These are phyloP conservation scores for Lactarius pseudohatsudake DNA, from an alignment of 768 basidiomycete species.

Conservation along the genomic window DNA sequence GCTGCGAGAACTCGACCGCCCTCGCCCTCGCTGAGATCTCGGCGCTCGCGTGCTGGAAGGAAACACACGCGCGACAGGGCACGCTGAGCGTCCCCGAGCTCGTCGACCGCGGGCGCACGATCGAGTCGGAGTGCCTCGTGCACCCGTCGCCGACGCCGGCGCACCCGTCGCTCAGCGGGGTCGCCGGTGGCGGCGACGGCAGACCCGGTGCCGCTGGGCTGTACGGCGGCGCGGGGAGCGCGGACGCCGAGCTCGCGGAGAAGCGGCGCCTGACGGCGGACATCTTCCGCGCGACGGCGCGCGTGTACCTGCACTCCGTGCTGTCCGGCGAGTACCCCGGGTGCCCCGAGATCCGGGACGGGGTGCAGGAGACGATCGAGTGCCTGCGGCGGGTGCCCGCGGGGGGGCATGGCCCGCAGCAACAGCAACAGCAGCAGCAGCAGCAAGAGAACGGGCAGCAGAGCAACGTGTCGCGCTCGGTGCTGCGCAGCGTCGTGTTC, in stretches of 20 bases:
- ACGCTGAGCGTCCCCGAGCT: slow-evolving; percentile 61
- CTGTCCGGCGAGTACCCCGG: slow-evolving; percentile 70
- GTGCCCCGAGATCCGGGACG: slow-evolving; percentile 58
- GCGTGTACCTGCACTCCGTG: slow-evolving; percentile 74
- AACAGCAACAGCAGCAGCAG: neutral
- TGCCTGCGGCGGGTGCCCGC: slow-evolving; percentile 44
- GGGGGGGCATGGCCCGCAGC: slow-evolving; percentile 23
- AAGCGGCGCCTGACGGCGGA: slow-evolving; percentile 42
- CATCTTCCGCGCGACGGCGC: slow-evolving; percentile 70
- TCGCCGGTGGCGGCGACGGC: slow-evolving; percentile 3
- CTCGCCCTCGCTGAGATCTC: slow-evolving; percentile 78
- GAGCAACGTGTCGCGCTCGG: slow-evolving; percentile 44
- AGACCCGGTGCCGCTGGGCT: neutral
- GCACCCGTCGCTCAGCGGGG: slow-evolving; percentile 10
- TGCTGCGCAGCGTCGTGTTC: slow-evolving; percentile 78
- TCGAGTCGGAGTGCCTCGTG: slow-evolving; percentile 49
- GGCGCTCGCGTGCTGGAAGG: slow-evolving; percentile 66
- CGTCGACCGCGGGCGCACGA: slow-evolving; percentile 50
- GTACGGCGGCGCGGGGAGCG: slow-evolving; percentile 8
- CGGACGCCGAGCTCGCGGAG: slow-evolving; percentile 32
- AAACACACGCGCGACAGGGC: slow-evolving; percentile 39
- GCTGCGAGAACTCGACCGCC: slow-evolving; percentile 76
- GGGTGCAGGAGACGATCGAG: slow-evolving; percentile 53
- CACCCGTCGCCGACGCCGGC: slow-evolving; percentile 31
- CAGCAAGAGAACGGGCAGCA: neutral